Percentiles rank a stretch among this genome's conserved stretches.
These are phyloP conservation scores for Serpula lacrymans DNA, from an alignment of 768 basidiomycete species.

Conservation along the genomic window DNA sequence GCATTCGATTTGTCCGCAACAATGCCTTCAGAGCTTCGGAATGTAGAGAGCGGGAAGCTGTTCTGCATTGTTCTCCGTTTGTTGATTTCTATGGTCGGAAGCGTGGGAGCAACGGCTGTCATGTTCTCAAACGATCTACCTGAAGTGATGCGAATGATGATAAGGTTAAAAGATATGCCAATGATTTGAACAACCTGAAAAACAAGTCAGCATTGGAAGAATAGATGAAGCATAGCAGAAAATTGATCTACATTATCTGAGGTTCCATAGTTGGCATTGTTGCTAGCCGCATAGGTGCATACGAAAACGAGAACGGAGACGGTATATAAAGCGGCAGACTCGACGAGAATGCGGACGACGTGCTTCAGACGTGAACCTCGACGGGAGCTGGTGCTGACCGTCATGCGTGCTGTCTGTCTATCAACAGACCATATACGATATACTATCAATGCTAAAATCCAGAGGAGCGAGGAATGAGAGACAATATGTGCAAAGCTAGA, in stretches of 20 bases:
- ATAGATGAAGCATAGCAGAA: neutral
- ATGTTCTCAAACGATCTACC: too few species aligned
- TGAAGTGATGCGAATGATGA: slow-evolving; percentile 25
- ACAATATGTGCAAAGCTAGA: neutral
- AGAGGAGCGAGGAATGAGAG: neutral
- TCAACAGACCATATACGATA: slow-evolving; percentile 34
- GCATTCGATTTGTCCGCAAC: too few species aligned
- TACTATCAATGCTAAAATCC: slow-evolving; percentile 40
- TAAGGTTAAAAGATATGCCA: slow-evolving; percentile 34
- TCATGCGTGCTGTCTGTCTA: slow-evolving; percentile 3
- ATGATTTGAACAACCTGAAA: slow-evolving; percentile 40
- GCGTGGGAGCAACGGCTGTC: too few species aligned
- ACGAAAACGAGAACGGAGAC: neutral
- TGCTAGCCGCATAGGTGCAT: neutral
- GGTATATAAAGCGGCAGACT: neutral
- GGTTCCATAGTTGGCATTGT: slow-evolving; percentile 30
- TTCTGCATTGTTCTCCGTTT: too few species aligned
- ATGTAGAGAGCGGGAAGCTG: too few species aligned
- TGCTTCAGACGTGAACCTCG: slow-evolving; percentile 1
- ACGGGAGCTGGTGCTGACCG: slow-evolving; percentile 10
- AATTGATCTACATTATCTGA: slow-evolving; percentile 34
- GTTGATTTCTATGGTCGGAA: too few species aligned
- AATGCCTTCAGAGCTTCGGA: too few species aligned
- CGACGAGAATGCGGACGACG: neutral
- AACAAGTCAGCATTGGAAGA: slow-evolving; percentile 1